phyloP scores from a whole-genome alignment of 805 yeast genomes.

The Spathaspora gorwiae region DNA sequence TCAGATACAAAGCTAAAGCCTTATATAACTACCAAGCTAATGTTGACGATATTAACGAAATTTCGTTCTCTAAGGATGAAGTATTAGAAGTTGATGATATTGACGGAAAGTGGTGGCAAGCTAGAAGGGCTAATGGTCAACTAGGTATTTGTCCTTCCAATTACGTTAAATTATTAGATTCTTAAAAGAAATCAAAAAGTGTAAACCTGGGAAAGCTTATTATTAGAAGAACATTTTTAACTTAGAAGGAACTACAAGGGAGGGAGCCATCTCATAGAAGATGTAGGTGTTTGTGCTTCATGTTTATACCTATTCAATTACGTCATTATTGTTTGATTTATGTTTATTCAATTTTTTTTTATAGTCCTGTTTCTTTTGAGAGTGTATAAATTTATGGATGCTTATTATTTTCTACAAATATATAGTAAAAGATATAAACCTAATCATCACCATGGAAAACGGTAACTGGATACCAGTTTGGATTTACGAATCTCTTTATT shows the following conservation, averaged over 20 bases:
- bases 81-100: conserved; percentile 87
- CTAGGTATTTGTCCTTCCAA: conserved; percentile 96
- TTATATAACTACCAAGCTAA: conserved; percentile 83
- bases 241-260: no score
- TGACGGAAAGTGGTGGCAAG: conserved; percentile 99
- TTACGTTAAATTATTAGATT: conserved; percentile 72
- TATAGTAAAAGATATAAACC: not conserved
- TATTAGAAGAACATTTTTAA: no score
- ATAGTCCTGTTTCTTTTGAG: no score
- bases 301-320: no score
- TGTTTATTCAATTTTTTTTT: no score
- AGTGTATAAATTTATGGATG: no score
- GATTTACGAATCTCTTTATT: conserved; percentile 30
- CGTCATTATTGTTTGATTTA: no score
- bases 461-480: conserved; percentile 25
- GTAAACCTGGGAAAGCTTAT: no score
- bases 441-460: conserved; percentile 6
- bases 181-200: conserved; percentile 8
- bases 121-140: conserved; percentile 82
- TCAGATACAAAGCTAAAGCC: conserved; percentile 83
- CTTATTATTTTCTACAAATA: no score
- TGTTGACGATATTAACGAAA: conserved; percentile 89
- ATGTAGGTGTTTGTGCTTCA: no score
- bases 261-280: no score
- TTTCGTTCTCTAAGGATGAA: conserved; percentile 87